phyloP scores from a whole-genome alignment of 2,329 filamentous ascomycete species.

The Venturia carpophila region DNA sequence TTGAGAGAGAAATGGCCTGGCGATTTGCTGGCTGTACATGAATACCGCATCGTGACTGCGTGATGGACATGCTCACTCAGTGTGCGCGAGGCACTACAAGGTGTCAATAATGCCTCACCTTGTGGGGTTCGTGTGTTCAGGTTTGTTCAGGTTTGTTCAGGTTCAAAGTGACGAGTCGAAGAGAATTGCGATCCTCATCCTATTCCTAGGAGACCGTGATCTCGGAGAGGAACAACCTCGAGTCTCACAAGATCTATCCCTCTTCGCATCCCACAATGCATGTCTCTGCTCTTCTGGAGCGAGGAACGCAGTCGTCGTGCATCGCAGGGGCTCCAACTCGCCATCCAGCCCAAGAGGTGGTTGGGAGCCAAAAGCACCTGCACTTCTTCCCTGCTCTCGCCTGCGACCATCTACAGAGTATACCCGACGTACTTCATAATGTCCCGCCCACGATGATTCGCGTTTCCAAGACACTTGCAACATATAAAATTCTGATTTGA shows the following conservation, averaged over 20 bases:
- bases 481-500: background rate
- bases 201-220: background rate
- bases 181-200: background rate
- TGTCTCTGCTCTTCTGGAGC: constrained; percentile 4
- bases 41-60: background rate
- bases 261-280: constrained; percentile 1
- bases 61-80: background rate
- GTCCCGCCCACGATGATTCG: background rate
- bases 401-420: background rate
- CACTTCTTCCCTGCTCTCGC: background rate
- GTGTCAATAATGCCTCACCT: background rate
- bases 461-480: background rate
- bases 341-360: background rate
- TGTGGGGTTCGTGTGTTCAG: background rate
- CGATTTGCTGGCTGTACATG: background rate
- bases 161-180: constrained; percentile 1
- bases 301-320: background rate
- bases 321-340: background rate
- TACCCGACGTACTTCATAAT: background rate
- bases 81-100: background rate
- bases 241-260: background rate
- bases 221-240: background rate
- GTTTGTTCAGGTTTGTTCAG: constrained; percentile 2
- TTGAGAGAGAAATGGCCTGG: background rate
- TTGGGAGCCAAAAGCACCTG: background rate